Evolutionary conservation across 768 basidiomycete species (phyloP).

Genomic region (Suillus sp.): DNA sequence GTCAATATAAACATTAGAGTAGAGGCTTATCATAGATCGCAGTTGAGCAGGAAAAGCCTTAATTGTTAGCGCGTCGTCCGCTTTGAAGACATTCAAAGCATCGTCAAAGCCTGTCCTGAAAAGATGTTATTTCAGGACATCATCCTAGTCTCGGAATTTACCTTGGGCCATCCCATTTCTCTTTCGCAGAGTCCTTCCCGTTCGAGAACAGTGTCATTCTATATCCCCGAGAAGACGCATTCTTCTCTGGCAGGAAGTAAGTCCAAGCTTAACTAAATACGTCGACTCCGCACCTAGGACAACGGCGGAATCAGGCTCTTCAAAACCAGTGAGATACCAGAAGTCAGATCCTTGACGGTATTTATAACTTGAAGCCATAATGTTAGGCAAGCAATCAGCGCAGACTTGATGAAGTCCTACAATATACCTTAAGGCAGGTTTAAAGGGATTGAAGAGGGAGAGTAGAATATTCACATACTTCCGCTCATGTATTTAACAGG

Average conservation of each 20-base stretch:
- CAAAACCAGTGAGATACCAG: conserved; percentile 95
- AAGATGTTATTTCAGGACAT: conserved; percentile 12
- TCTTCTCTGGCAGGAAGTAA: conserved; percentile 55
- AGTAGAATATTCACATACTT: conserved; percentile 49
- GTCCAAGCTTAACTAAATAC: conserved; percentile 5
- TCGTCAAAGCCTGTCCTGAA: conserved; percentile 68
- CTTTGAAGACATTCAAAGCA: conserved; percentile 67
- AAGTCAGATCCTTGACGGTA: conserved; percentile 92
- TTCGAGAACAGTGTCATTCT: conserved; percentile 83
- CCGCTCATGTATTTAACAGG: conserved; percentile 85
- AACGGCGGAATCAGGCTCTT: conserved; percentile 89
- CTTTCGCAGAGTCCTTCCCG: conserved; percentile 72
- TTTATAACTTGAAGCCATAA: conserved; percentile 70
- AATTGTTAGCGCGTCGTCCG: conserved; percentile 70
- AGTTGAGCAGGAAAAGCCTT: conserved; percentile 59
- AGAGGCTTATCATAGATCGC: conserved; percentile 51
- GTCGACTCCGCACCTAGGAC: conserved; percentile 60
- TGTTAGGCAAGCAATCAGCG: conserved; percentile 11
- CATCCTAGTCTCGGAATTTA: conserved; percentile 19
- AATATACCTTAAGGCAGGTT: conserved; percentile 59
- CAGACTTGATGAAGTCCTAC: conserved; percentile 46
- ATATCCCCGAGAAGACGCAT: conserved; percentile 73
- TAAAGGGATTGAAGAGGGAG: conserved; percentile 15
- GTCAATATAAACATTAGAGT: conserved; percentile 57
- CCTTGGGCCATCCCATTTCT: conserved; percentile 93